A percentile compares a stretch with the other conserved stretches of the same genome.
These are phyloP conservation scores for Ogataea corticis DNA, from an alignment of 805 yeast genomes.

Conservation along the genomic window DNA sequence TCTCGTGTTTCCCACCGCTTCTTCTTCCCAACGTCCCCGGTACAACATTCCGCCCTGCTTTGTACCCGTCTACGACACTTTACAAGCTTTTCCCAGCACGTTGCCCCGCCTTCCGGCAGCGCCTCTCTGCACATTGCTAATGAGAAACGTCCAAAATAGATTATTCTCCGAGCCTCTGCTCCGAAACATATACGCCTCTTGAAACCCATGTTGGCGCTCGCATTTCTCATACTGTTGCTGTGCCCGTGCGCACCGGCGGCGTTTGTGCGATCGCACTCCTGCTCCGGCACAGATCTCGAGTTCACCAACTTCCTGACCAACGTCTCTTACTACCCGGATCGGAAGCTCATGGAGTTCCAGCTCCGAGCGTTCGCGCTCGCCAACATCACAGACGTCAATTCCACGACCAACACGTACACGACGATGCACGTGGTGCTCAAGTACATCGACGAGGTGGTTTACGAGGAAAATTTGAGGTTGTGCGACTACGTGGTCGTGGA, in stretches of 20 bases:
- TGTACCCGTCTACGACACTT: too few species aligned
- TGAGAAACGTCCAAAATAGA: too few species aligned
- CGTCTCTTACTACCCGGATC: slow-evolving; percentile 18
- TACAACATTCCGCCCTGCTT: too few species aligned
- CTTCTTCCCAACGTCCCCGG: too few species aligned
- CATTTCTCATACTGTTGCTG: too few species aligned
- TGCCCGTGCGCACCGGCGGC: too few species aligned
- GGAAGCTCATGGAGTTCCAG: slow-evolving; percentile 16
- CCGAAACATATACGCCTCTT: too few species aligned
- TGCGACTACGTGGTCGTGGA: slow-evolving; percentile 37
- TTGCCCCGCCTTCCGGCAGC: too few species aligned
- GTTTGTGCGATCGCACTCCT: slow-evolving; percentile 16
- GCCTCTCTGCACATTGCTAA: too few species aligned
- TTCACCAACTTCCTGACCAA: slow-evolving; percentile 23
- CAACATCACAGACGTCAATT: slow-evolving; percentile 44
- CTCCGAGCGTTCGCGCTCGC: slow-evolving; percentile 21
- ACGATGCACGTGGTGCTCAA: slow-evolving; percentile 47
- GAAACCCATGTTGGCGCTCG: background rate
- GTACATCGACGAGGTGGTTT: slow-evolving; percentile 43
- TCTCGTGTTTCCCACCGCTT: too few species aligned
- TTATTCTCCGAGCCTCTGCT: too few species aligned
- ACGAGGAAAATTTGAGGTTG: slow-evolving; percentile 42
- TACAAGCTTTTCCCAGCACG: too few species aligned
- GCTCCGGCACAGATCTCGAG: background rate
- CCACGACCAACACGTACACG: slow-evolving; percentile 46